phyloP scores from a whole-genome alignment of 1,139 yeast species.

The Kluyveromyces sp. region DNA sequence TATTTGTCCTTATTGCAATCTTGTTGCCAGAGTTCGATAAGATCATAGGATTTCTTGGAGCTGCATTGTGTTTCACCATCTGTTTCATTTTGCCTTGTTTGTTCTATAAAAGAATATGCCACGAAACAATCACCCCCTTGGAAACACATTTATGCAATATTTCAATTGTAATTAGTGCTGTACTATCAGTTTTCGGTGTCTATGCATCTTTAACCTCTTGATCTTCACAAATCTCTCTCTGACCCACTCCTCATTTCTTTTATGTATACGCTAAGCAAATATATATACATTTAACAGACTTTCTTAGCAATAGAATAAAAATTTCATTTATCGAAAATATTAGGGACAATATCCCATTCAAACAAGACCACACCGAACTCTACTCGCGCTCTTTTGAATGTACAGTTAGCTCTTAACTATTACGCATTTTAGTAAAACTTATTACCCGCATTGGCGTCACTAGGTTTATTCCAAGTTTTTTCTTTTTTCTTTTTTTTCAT shows the following conservation, averaged over 20 bases:
- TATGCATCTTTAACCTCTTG: slow-evolving; percentile 30
- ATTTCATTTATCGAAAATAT: too few species aligned
- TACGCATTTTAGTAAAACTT: neutral
- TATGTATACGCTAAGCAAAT: too few species aligned
- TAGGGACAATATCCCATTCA: too few species aligned
- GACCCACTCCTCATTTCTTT: too few species aligned
- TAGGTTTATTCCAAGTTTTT: neutral
- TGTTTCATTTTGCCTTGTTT: slow-evolving; percentile 71
- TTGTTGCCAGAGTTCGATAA: slow-evolving; percentile 71
- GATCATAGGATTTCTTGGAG: slow-evolving; percentile 75
- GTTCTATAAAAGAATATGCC: slow-evolving; percentile 58
- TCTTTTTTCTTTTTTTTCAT: neutral
- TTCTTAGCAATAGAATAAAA: too few species aligned
- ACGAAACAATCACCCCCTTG: slow-evolving; percentile 35
- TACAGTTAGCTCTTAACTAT: too few species aligned
- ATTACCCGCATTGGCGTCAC: slow-evolving; percentile 2
- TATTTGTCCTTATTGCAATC: slow-evolving; percentile 46
- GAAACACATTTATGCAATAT: slow-evolving; percentile 37
- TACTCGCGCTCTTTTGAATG: too few species aligned
- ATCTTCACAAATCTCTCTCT: neutral
- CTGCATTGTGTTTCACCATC: slow-evolving; percentile 71
- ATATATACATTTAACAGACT: too few species aligned
- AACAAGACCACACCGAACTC: too few species aligned
- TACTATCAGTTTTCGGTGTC: slow-evolving; percentile 47
- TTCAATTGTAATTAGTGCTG: slow-evolving; percentile 41